phyloP scores from a whole-genome alignment of 2,329 filamentous ascomycete genomes.

The Leptographium flavum region DNA sequence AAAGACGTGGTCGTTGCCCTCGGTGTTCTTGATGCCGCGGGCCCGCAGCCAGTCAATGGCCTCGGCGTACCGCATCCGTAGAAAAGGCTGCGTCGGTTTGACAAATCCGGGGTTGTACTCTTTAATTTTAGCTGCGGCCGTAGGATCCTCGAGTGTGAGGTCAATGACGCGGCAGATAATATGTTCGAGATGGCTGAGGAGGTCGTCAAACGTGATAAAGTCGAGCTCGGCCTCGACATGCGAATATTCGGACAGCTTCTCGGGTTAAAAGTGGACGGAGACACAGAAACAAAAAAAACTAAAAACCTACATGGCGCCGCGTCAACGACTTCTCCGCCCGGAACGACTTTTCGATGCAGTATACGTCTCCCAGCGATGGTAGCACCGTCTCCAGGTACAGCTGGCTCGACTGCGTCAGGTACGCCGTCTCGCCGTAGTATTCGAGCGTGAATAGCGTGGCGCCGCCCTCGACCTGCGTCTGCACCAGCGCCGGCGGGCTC shows the following conservation, averaged over 20 bases:
- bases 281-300: too few species aligned
- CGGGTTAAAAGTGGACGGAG: too few species aligned
- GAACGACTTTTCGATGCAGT: constrained; percentile 98
- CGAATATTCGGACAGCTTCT: constrained; percentile 85
- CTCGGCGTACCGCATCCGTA: constrained; percentile 87
- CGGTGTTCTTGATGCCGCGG: constrained; percentile 85
- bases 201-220: constrained; percentile 84
- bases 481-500: too few species aligned
- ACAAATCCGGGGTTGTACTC: constrained; percentile 85
- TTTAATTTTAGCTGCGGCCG: constrained; percentile 59
- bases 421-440: too few species aligned
- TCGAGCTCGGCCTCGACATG: constrained; percentile 95
- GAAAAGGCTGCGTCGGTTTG: constrained; percentile 70
- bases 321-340: constrained; percentile 93
- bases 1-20: constrained; percentile 77
- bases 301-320: constrained; percentile 80
- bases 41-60: constrained; percentile 89
- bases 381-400: constrained; percentile 92
- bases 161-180: constrained; percentile 80
- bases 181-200: constrained; percentile 75
- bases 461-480: too few species aligned
- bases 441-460: too few species aligned
- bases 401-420: too few species aligned
- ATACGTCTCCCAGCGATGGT: constrained; percentile 83
- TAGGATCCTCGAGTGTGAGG: constrained; percentile 57